Percentiles rank a stretch among this genome's conserved stretches.
These are phyloP conservation scores for Cystobasidiopsis lactophilus DNA, from an alignment of 768 basidiomycete species.

Conservation along the genomic window DNA sequence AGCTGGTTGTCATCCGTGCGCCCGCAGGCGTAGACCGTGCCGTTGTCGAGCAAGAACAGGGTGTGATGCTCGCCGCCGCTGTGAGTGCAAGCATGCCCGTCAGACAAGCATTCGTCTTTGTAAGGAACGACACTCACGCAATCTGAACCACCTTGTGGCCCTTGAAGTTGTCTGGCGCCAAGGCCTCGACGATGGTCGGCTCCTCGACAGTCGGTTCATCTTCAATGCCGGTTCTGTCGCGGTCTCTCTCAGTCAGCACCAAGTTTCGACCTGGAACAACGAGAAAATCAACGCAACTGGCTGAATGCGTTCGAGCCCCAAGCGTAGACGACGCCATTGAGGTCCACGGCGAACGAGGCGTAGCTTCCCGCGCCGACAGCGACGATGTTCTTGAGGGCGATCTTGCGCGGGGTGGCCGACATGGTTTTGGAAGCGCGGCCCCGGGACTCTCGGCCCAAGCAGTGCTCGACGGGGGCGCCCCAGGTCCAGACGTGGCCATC, in stretches of 20 bases:
- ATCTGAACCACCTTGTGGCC: conserved; percentile 37
- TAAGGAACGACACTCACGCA: conserved; percentile 19
- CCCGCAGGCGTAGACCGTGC: conserved; percentile 69
- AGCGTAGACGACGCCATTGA: conserved; percentile 60
- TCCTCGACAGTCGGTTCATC: conserved; percentile 30
- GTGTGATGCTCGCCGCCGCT: conserved; percentile 69
- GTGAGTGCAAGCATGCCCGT: background rate
- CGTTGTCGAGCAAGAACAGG: conserved; percentile 60
- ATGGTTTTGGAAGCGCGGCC: conserved; percentile 25
- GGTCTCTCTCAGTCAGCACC: no score
- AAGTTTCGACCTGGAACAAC: no score
- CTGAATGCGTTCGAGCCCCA: conserved; percentile 86
- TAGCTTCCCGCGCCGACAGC: conserved; percentile 57
- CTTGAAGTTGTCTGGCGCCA: conserved; percentile 23
- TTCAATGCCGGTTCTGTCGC: no score
- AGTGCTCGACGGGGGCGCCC: conserved; percentile 75
- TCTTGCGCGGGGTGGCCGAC: conserved; percentile 68
- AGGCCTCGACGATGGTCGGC: conserved; percentile 30
- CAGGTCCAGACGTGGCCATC: conserved; percentile 71
- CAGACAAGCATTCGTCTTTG: no score
- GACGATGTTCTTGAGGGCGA: conserved; percentile 52
- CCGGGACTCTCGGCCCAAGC: conserved; percentile 73
- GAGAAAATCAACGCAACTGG: conserved; percentile 30
- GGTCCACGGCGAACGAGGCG: conserved; percentile 77
- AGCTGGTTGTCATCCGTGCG: conserved; percentile 65